Percentiles rank a stretch among this genome's conserved stretches.
phyloP scores from a whole-genome alignment of 139 green algal genomes.

The Yamagishiella unicocca region DNA sequence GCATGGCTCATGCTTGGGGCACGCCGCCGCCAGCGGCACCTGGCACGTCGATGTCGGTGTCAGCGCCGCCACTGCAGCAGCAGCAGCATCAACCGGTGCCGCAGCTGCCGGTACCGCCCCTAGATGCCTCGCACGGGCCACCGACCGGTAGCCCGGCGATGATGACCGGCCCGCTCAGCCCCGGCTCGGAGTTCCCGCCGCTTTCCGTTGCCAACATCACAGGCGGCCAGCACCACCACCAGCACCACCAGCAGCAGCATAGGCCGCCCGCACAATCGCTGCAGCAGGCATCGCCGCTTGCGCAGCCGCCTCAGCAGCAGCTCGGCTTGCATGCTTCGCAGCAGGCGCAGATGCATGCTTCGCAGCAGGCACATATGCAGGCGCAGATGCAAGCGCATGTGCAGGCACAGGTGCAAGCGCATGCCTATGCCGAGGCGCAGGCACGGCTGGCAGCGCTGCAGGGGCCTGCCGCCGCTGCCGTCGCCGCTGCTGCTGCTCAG shows the following conservation, averaged over 20 bases:
- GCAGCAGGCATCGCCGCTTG: neutral
- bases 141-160: neutral
- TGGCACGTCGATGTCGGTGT: no score
- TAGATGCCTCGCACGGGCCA: neutral
- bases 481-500: neutral
- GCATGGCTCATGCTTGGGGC: no score
- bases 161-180: conserved; percentile 17
- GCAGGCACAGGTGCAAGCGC: conserved; percentile 3
- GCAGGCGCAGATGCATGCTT: neutral
- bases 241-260: neutral
- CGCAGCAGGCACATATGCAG: conserved; percentile 5
- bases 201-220: neutral
- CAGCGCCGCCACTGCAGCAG: neutral
- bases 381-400: conserved; percentile 6
- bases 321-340: neutral
- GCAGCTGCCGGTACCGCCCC: neutral
- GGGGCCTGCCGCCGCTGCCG: neutral
- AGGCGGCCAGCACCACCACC: neutral
- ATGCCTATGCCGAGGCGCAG: conserved; percentile 4
- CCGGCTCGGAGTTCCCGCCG: conserved; percentile 37
- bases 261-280: neutral
- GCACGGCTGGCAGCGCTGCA: conserved; percentile 13
- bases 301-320: neutral
- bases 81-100: neutral
- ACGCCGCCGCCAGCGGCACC: no score